phyloP scores from a whole-genome alignment of 345 rosid genomes.

The Anastatica hierochuntica region DNA sequence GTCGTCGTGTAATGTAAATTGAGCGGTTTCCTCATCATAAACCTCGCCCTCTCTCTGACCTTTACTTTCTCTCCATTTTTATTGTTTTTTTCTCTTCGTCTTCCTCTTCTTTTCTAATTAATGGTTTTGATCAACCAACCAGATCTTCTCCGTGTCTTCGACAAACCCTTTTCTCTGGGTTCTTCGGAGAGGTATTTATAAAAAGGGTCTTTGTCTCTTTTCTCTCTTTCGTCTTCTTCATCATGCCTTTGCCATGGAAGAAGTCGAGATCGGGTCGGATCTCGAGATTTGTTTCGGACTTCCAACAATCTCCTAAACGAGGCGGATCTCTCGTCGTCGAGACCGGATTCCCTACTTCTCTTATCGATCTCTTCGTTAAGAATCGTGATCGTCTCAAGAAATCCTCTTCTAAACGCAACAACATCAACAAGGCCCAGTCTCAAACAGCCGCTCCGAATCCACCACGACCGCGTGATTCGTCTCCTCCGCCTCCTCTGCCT shows the following conservation, averaged over 20 bases:
- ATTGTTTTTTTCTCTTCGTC: background rate
- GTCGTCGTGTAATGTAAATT: no score
- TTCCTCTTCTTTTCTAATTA: constrained; percentile 14
- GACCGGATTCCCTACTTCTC: constrained; percentile 90
- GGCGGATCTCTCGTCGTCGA: constrained; percentile 67
- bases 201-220: background rate
- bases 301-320: constrained; percentile 56
- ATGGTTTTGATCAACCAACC: constrained; percentile 15
- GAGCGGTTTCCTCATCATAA: constrained; percentile 21
- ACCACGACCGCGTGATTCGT: constrained; percentile 1
- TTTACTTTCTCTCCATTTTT: constrained; percentile 19
- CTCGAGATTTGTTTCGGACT: constrained; percentile 58
- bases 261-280: constrained; percentile 41
- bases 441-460: background rate
- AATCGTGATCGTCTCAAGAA: constrained; percentile 66
- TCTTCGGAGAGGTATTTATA: constrained; percentile 9
- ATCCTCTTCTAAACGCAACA: constrained; percentile 29
- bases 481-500: constrained; percentile 11
- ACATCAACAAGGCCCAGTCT: background rate
- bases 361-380: constrained; percentile 73
- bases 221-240: background rate
- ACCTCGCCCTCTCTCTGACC: background rate
- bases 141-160: constrained; percentile 20
- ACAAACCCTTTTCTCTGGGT: constrained; percentile 28
- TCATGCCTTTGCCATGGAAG: constrained; percentile 87